A percentile compares a stretch with the other conserved stretches of the same genome.
Conservation (phyloP, 1,284 basidiomycete species). For the Earliella scabrosa region DNA sequence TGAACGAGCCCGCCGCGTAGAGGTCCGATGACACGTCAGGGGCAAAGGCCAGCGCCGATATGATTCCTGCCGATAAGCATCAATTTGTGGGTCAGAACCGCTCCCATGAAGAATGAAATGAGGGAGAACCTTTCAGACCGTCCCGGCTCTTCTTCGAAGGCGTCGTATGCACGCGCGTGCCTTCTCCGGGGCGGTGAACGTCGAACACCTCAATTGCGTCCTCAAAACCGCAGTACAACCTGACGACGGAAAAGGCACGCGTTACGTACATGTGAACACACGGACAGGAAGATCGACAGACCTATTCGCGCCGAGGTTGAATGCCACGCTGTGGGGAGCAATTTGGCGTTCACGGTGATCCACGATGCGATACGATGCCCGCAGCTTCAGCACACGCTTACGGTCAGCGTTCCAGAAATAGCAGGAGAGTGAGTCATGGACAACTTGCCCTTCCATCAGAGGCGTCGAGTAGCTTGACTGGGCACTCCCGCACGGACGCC, state of each 20-base stretch:
- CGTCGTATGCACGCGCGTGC: slow-evolving; percentile 74
- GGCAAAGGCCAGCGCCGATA: slow-evolving; percentile 82
- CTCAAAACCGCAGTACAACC: slow-evolving; percentile 90
- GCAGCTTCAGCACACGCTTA: slow-evolving; percentile 51
- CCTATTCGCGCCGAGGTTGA: slow-evolving; percentile 73
- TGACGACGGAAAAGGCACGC: slow-evolving; percentile 37
- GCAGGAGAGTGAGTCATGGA: neutral
- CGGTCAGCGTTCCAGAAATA: slow-evolving; percentile 4
- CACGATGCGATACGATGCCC: slow-evolving; percentile 90
- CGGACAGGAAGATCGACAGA: slow-evolving; percentile 39
- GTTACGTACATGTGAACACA: slow-evolving; percentile 13
- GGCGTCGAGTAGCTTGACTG: slow-evolving; percentile 82
- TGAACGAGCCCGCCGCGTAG: slow-evolving; percentile 76
- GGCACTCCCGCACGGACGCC: slow-evolving; percentile 79
- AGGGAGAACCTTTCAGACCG: slow-evolving; percentile 76
- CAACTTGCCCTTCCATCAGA: slow-evolving; percentile 70
- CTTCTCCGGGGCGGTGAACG: slow-evolving; percentile 71
- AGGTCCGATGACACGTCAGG: slow-evolving; percentile 57
- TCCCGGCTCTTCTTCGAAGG: slow-evolving; percentile 80
- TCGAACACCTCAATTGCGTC: slow-evolving; percentile 91
- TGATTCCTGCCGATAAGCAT: slow-evolving; percentile 62
- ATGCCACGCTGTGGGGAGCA: slow-evolving; percentile 82
- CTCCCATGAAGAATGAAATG: neutral
- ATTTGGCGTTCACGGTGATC: slow-evolving; percentile 90
- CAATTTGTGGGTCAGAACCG: slow-evolving; percentile 3